Base-by-base conservation (phyloP, 345 rosid genomes). In the Hypericum androsaemum region DNA sequence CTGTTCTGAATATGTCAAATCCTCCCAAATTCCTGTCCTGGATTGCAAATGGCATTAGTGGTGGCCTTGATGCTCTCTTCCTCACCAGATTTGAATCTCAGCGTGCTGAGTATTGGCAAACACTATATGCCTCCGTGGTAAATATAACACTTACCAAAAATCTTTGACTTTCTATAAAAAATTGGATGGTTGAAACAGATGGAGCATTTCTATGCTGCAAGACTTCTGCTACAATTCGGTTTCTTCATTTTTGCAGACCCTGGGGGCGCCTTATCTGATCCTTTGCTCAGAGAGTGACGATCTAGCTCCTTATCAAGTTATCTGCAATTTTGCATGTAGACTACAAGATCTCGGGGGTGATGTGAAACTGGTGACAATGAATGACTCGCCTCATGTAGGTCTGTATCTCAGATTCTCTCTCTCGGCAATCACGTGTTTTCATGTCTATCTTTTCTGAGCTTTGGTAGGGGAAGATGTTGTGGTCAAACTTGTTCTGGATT, bases 61-160 rank as follows among this genome's bases (percentile, higher is more conserved):
- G 74, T 50, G 77, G 84, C 60, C 88, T 90, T 39, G 96, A 90
- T 75, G 72, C 77, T 65, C 77, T 90, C 70, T 90, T 90, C 71
- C 81, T 87, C 59, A 74, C 54, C 71, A 73, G 83, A 72, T 87
- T 90, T 73, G 98, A 87, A 68, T 75, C 96, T 28, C 86, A 87
- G 45, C 84, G 96, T 60, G 89, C 95, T 35, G 86, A 82, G 65
- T 90, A 64, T 62, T 90, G 98, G 98, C 96, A 81, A 75, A 87
- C 95, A 53, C 74, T 90, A 35, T 87, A 90, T 72, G 80, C 95
- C 39, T 77, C 98, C 49, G 70, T 82, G 42, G 98, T 90, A 77
- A 84, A 89, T 72, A 43, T 40, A 62, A 4, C 32, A 22, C 40
- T 48, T 42, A 13, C 7, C 36, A 22, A 22, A 22, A 22, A 22